Conservation (phyloP, 176 grass and related monocot species). For the Oryza nivara region DNA sequence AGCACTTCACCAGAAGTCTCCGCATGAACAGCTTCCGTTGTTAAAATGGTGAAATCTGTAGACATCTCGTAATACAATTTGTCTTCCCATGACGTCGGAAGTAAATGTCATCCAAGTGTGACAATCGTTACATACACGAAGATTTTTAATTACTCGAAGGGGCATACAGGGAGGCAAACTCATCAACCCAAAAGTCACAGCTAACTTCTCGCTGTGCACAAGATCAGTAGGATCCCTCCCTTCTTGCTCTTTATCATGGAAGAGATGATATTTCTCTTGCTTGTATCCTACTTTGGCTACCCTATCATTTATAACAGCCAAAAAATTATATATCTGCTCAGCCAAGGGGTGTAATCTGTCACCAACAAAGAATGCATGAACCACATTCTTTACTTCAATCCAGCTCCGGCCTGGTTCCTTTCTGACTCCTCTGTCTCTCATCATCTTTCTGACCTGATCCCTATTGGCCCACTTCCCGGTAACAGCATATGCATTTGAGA, state of each 20-base stretch:
- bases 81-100: slow-evolving; percentile 41
- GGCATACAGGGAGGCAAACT: slow-evolving; percentile 50
- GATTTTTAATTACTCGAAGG: slow-evolving; percentile 71
- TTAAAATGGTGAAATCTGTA: slow-evolving; percentile 85
- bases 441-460: slow-evolving; percentile 80
- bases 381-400: slow-evolving; percentile 61
- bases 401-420: slow-evolving; percentile 69
- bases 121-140: slow-evolving; percentile 69
- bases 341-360: slow-evolving; percentile 58
- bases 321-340: slow-evolving; percentile 55
- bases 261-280: slow-evolving; percentile 53
- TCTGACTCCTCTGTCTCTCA: slow-evolving; percentile 70
- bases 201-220: slow-evolving; percentile 74
- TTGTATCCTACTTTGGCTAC: slow-evolving; percentile 63
- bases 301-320: slow-evolving; percentile 53
- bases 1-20: slow-evolving; percentile 65
- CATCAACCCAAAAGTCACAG: slow-evolving; percentile 64
- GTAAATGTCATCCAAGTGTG: slow-evolving; percentile 76
- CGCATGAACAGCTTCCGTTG: slow-evolving; percentile 63
- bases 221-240: slow-evolving; percentile 44
- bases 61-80: slow-evolving; percentile 69
- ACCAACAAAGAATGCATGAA: slow-evolving; percentile 76
- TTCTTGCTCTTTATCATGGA: slow-evolving; percentile 69
- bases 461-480: slow-evolving; percentile 58
- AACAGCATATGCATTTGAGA: slow-evolving; percentile 80